These are phyloP conservation scores for Trypethelium eluteriae DNA, from an alignment of 495 filamentous ascomycete species.

Conservation along the genomic window DNA sequence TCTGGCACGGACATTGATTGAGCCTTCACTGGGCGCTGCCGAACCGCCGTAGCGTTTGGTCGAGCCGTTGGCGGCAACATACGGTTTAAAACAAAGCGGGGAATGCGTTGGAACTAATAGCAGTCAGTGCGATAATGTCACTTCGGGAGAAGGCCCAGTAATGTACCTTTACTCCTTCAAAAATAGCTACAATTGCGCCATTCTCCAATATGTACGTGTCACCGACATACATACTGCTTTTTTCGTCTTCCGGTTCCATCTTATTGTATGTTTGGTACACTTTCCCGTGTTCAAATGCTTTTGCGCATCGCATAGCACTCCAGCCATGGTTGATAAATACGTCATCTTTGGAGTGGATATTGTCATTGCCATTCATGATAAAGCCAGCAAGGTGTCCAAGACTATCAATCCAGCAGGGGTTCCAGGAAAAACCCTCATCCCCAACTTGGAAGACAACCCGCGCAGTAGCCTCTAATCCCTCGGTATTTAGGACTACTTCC, in stretches of 20 bases:
- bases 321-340: conserved; percentile 18
- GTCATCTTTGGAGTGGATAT: conserved; percentile 14
- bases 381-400: conserved; percentile 16
- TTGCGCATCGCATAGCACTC: background rate
- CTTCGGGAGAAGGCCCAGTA: background rate
- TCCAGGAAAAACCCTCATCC: conserved; percentile 12
- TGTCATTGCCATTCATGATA: conserved; percentile 19
- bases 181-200: conserved; percentile 13
- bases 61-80: background rate
- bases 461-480: conserved; percentile 62
- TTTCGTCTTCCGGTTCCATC: conserved; percentile 15
- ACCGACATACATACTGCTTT: conserved; percentile 19
- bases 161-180: conserved; percentile 17
- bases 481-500: conserved; percentile 68
- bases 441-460: conserved; percentile 38
- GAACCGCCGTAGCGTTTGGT: background rate
- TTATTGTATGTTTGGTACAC: conserved; percentile 15
- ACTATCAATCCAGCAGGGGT: conserved; percentile 18
- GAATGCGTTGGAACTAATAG: conserved; percentile 22
- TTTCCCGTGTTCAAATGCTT: conserved; percentile 2
- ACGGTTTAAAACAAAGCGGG: conserved; percentile 15
- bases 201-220: conserved; percentile 23
- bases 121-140: background rate
- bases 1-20: background rate
- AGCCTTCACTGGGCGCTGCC: background rate